Evolutionary conservation across 148 eudicot genomes (phyloP), one percentile per base, ranked within the genome.

Genomic region (Nyssa sinensis): DNA sequence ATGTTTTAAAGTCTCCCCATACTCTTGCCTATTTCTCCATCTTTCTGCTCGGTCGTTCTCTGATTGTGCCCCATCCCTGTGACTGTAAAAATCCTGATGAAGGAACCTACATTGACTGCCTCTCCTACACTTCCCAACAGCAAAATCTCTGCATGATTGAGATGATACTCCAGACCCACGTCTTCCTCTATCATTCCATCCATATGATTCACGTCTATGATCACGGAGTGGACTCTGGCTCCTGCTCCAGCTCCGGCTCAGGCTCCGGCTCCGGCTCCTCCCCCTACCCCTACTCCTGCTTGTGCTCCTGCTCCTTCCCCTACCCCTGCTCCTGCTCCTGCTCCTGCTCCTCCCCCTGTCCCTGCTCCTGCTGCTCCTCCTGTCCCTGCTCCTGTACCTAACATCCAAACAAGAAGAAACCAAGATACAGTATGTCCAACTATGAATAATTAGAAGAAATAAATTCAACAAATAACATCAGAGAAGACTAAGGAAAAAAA

Each of bases 81-180:
- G 79, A 51, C 47, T 67, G 72, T 75, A 74, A 64, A 64, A 75
- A 44, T 82, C 89, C 41, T 87, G 72, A 68, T 93, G 95, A 79
- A 82, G 74, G 79, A 85, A 90, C 71, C 78, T 88, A 67, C 97
- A 90, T 33, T 72, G 79, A 75, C 75, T 82, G 65, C 90, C 96
- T 79, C 81, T 81, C 81, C 88, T 80, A 80, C 98, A 87, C 67
- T 78, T 84, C 66, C 98, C 96, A 55, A 76, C 35, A 69, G 84
- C 74, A 82, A 88, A 87, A 77, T 89, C 87, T 84, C 89, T 85
- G 69, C 94, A 87, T 17, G 64, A 27, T 68, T 75, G 82, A 78
- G 87, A 84, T 67, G 85, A 64, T 64, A 66, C 64, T 61, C 82
- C 81, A 29, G 78, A 75, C 41, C 73, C 84, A 75, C 69, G 78